phyloP scores from a whole-genome alignment of 495 filamentous ascomycete species.

The Aspergillus nidulans region DNA sequence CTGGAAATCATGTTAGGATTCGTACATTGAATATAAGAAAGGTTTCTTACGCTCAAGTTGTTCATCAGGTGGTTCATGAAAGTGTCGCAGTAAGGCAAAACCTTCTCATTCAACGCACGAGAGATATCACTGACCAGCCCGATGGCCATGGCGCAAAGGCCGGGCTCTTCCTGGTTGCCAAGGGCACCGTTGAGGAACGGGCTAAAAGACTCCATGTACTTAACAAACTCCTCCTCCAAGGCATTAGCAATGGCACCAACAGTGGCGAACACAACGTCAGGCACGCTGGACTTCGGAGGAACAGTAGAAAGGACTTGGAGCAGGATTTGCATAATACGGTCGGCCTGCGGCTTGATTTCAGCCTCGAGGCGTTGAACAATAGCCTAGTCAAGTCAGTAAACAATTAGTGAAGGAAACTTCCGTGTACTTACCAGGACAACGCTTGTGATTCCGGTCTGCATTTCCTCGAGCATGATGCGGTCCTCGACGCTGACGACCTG shows the following conservation, averaged over 20 bases:
- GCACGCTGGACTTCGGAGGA: conserved; percentile 85
- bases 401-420: not conserved
- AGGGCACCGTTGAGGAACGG: conserved; percentile 91
- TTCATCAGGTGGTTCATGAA: conserved; percentile 97
- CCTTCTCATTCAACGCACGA: conserved; percentile 80
- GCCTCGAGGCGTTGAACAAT: conserved; percentile 89
- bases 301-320: conserved; percentile 75
- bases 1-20: conserved; percentile 36
- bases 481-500: conserved; percentile 98
- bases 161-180: conserved; percentile 89
- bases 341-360: conserved; percentile 84
- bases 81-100: conserved; percentile 88
- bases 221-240: conserved; percentile 84
- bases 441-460: conserved; percentile 91
- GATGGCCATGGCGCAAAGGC: conserved; percentile 94
- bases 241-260: conserved; percentile 82
- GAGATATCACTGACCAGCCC: conserved; percentile 94
- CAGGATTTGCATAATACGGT: conserved; percentile 86
- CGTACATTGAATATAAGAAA: conserved; percentile 27
- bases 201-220: conserved; percentile 93
- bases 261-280: conserved; percentile 86
- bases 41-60: conserved; percentile 70
- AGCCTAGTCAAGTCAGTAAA: conserved; percentile 39
- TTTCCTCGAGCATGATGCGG: conserved; percentile 88
- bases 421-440: conserved; percentile 60